phyloP scores from a whole-genome alignment of 352 stramenopile genomes.

The Albugo laibachii region DNA sequence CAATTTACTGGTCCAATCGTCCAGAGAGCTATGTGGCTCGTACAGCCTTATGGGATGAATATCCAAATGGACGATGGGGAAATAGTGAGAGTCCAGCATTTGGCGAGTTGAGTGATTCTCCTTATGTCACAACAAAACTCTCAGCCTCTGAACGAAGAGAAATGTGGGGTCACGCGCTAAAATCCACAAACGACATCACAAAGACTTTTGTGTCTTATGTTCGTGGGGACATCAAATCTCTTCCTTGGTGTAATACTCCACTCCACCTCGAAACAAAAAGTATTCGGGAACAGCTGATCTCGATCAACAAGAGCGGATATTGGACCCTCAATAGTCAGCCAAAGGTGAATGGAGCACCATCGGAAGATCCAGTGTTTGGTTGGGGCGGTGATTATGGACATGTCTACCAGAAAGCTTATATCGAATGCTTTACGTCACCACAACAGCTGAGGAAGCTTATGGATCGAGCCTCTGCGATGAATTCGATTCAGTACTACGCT shows the following conservation, averaged over 20 bases:
- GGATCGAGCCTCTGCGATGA: slow-evolving; percentile 63
- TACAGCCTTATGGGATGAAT: slow-evolving; percentile 96
- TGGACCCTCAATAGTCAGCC: slow-evolving; percentile 94
- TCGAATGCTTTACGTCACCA: slow-evolving; percentile 95
- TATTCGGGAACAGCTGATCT: slow-evolving; percentile 59
- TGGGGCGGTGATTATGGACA: slow-evolving; percentile 90
- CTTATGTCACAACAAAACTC: slow-evolving; percentile 78
- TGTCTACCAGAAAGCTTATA: slow-evolving; percentile 98
- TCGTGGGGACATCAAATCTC: slow-evolving; percentile 84
- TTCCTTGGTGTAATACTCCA: slow-evolving; percentile 94
- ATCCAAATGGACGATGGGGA: slow-evolving; percentile 92
- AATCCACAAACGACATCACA: slow-evolving; percentile 81
- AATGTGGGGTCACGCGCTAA: slow-evolving; percentile 88
- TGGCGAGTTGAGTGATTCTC: slow-evolving; percentile 88
- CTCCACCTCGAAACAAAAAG: slow-evolving; percentile 88
- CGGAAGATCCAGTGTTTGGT: slow-evolving; percentile 85
- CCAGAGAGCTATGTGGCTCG: slow-evolving; percentile 94
- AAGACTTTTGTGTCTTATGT: slow-evolving; percentile 94
- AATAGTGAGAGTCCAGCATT: slow-evolving; percentile 90
- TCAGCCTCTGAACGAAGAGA: slow-evolving; percentile 58
- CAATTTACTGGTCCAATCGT: slow-evolving; percentile 98
- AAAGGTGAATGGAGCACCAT: slow-evolving; percentile 81
- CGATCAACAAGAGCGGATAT: slow-evolving; percentile 75
- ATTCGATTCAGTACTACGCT: slow-evolving; percentile 79
- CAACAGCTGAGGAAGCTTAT: slow-evolving; percentile 84